These are phyloP conservation scores for Corylus heterophylla DNA, from an alignment of 306 rosid species.

Conservation along the genomic window DNA sequence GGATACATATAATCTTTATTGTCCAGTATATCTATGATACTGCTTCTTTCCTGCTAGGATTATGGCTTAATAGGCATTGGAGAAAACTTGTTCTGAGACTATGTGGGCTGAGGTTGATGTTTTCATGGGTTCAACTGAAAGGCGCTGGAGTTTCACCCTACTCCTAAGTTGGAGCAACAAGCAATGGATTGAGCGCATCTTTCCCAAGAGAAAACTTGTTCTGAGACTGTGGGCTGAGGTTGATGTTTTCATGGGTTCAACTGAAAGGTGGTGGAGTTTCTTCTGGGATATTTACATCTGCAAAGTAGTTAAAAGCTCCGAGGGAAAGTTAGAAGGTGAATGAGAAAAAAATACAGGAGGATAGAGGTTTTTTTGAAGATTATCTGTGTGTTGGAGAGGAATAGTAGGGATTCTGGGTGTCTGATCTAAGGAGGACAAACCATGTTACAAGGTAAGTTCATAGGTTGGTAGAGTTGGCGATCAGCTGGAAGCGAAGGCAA, in stretches of 20 bases:
- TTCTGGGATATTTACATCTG: neutral
- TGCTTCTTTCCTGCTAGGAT: neutral
- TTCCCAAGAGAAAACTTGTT: no score
- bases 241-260: neutral
- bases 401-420: no score
- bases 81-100: no score
- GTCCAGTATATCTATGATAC: neutral
- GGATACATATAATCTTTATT: neutral
- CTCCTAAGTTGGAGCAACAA: no score
- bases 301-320: neutral
- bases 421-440: no score
- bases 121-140: neutral
- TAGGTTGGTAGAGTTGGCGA: neutral
- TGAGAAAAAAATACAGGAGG: neutral
- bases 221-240: neutral
- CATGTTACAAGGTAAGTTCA: neutral
- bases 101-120: slow-evolving; percentile 2
- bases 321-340: neutral
- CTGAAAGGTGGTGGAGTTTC: neutral
- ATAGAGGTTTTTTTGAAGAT: no score
- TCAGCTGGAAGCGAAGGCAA: neutral
- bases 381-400: no score
- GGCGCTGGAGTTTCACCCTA: neutral
- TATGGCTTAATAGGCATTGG: neutral
- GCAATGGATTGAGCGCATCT: no score